Conservation (phyloP, 192 early-diverging fungal genomes). For the Geranomyces variabilis region DNA sequence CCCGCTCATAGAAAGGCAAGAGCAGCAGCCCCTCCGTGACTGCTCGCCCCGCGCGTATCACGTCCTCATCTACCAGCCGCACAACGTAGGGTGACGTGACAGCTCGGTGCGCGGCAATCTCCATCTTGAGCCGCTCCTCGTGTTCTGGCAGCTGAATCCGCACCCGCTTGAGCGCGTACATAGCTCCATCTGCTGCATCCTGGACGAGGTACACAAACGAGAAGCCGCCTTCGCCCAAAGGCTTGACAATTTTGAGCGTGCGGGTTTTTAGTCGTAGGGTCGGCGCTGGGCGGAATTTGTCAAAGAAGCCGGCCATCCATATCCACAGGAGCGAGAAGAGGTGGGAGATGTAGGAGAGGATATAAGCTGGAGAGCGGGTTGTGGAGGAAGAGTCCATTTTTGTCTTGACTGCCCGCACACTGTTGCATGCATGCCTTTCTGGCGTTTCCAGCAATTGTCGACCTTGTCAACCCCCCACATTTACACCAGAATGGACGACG, state of each 20-base stretch:
- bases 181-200: constrained; percentile 25
- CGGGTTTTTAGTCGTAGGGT: constrained; percentile 20
- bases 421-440: no score
- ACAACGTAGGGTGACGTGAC: constrained; percentile 45
- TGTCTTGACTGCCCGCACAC: no score
- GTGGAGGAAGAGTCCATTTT: neutral
- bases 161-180: constrained; percentile 51
- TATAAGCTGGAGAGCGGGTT: constrained; percentile 6
- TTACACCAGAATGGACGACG: no score
- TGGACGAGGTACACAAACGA: constrained; percentile 54
- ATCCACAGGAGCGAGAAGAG: constrained; percentile 1
- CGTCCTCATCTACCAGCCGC: constrained; percentile 41
- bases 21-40: constrained; percentile 47
- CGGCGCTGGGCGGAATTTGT: constrained; percentile 9
- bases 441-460: no score
- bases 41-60: constrained; percentile 24
- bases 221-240: constrained; percentile 53
- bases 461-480: no score
- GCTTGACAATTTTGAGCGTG: constrained; percentile 28
- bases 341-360: constrained; percentile 7
- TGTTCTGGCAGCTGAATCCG: constrained; percentile 55
- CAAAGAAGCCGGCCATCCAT: constrained; percentile 17
- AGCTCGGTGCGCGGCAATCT: constrained; percentile 45
- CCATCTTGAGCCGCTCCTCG: constrained; percentile 43
- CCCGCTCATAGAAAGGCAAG: constrained; percentile 46